A percentile compares a stretch with the other conserved stretches of the same genome.
These are phyloP conservation scores for Margaritispora aquatica DNA, from an alignment of 495 filamentous ascomycete species.

Conservation along the genomic window DNA sequence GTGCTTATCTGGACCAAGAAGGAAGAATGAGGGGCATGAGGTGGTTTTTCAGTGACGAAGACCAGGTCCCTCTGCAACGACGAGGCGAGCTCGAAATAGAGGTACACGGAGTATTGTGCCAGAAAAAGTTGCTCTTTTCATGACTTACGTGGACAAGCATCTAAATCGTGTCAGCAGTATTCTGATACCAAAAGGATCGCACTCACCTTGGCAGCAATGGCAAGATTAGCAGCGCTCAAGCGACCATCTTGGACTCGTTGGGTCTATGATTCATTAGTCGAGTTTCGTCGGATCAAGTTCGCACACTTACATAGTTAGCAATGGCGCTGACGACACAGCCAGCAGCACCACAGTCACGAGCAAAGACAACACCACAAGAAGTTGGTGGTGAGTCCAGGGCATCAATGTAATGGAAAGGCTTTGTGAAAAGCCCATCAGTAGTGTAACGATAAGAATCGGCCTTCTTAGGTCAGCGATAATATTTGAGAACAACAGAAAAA, in stretches of 20 bases:
- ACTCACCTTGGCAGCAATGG: constrained; percentile 14
- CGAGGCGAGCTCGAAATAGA: neutral
- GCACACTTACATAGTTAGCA: constrained; percentile 45
- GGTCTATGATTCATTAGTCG: constrained; percentile 5
- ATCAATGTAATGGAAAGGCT: constrained; percentile 56
- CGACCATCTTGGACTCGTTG: constrained; percentile 5
- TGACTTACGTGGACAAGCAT: constrained; percentile 24
- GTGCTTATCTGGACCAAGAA: constrained; percentile 13
- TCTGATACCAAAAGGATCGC: neutral
- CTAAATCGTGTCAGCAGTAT: neutral
- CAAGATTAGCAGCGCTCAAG: constrained; percentile 11
- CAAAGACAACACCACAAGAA: constrained; percentile 48
- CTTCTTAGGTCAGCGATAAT: neutral
- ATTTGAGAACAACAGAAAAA: neutral
- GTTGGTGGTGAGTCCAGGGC: constrained; percentile 56
- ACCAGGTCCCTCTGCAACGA: constrained; percentile 4
- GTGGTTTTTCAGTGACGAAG: neutral
- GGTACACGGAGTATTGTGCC: neutral
- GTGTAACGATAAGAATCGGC: constrained; percentile 46
- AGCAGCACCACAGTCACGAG: constrained; percentile 48
- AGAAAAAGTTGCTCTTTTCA: neutral
- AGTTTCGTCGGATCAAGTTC: neutral
- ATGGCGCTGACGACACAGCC: constrained; percentile 60
- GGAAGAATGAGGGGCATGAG: constrained; percentile 10
- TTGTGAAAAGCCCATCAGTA: constrained; percentile 44